Evolutionary conservation across 192 early-diverging fungal species (phyloP).

Genomic region (Phycomyces blakesleeanus): DNA sequence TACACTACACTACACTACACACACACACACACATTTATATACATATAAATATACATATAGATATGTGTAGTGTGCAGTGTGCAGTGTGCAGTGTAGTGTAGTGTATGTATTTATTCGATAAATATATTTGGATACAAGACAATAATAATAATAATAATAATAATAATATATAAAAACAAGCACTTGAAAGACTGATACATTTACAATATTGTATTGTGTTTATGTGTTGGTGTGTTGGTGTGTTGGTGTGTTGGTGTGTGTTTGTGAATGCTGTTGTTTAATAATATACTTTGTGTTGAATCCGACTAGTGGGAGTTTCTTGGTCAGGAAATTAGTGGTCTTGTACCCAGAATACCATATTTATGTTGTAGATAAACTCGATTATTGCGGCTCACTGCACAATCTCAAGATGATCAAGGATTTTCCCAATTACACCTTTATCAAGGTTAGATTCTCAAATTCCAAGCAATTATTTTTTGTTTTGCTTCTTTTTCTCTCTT

Average conservation of each 20-base stretch:
- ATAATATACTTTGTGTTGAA: neutral
- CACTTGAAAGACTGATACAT: no score
- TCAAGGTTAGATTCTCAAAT: conserved; percentile 45
- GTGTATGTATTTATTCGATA: no score
- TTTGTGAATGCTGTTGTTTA: conserved; percentile 1
- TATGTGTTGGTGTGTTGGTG: no score
- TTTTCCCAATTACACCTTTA: conserved; percentile 58
- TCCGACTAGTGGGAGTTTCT: conserved; percentile 56
- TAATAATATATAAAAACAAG: no score
- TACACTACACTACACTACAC: no score
- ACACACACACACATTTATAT: no score
- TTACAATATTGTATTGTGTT: no score
- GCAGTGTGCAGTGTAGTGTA: no score
- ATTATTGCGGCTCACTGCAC: conserved; percentile 70
- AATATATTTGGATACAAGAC: no score
- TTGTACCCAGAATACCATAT: conserved; percentile 68
- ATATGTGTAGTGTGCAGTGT: no score
- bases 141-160: no score
- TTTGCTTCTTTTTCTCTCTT: neutral
- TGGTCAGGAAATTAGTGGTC: conserved; percentile 57
- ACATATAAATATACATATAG: no score
- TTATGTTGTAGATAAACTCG: conserved; percentile 68
- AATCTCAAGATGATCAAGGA: conserved; percentile 45
- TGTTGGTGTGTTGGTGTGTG: neutral
- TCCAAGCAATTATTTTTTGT: neutral